Percentiles rank a stretch among this genome's conserved stretches.
phyloP scores from a whole-genome alignment of 148 eudicot genomes.

The Bassia scoparia region DNA sequence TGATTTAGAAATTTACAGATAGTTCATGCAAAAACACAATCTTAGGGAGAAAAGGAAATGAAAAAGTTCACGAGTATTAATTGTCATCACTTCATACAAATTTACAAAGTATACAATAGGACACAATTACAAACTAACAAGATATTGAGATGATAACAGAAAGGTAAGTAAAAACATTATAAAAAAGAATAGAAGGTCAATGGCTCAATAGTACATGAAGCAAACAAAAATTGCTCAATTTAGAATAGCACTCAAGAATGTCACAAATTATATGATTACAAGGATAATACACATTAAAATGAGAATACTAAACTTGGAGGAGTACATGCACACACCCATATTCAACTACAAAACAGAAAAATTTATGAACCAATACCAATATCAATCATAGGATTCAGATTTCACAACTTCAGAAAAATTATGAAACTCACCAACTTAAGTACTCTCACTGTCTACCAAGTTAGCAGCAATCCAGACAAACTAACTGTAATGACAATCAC shows the following conservation, averaged over 20 bases:
- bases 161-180: not conserved
- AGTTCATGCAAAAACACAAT: no score
- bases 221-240: conserved; percentile 14
- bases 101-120: no score
- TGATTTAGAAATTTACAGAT: no score
- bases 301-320: not conserved
- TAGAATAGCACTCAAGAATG: conserved; percentile 12
- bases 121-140: no score
- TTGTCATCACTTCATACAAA: no score
- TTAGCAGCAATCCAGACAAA: conserved; percentile 4
- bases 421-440: not conserved
- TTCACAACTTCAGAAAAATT: conserved; percentile 11
- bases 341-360: conserved; percentile 11
- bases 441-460: conserved; percentile 8
- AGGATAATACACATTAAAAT: conserved; percentile 15
- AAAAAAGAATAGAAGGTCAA: not conserved
- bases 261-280: conserved; percentile 21
- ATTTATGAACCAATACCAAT: conserved; percentile 17
- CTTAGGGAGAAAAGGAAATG: no score
- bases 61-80: no score
- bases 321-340: not conserved
- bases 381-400: conserved; percentile 12
- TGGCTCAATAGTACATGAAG: not conserved
- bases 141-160: not conserved
- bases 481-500: conserved; percentile 22